Evolutionary conservation across 306 rosid species (phyloP), one percentile per base, ranked within the genome.

Genomic region (Acacia confusa): DNA sequence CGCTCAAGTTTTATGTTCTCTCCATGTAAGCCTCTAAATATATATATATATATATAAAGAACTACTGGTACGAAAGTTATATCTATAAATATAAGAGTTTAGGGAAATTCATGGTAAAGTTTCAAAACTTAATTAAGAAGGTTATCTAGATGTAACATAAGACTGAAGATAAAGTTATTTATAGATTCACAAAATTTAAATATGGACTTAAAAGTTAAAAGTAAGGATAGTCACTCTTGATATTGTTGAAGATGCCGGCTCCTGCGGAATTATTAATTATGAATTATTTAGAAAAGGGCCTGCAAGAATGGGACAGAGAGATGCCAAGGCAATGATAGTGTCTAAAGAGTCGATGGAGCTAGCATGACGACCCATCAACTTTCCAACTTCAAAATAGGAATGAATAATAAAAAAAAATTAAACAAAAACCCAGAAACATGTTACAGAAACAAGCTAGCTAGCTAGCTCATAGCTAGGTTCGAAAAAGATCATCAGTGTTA

Each of bases 311-410:
- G 47, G 77, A 50, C 25, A 75, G 44, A 48, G 78, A 48, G 75
- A 80, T 48, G 61, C 28, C 38, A 50, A 77, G 77, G 77, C 80
- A 81, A 85, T 81, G 68, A 77, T 85, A 81, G 65, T 81, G 88
- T 77, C 74, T 17, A 15, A 34, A 11, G 78, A 24, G 36, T 28
- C 41, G 12, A 68, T 69, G 52, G 75, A 38, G 61, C n/a, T n/a
- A n/a, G n/a, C 63, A 84, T 27, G 74, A 48, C 64, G 66, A 24
- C 75, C 58, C 0, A n/a, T 9, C 28, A n/a, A 63, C 65, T 84
- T 84, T 80, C 34, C 66, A 73, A 30, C 36, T 53, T 55, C 65
- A 27, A 83, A 79, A 79, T 71, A 40, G 55, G 25, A 30, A 57
- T 9, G 9, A 57, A 57, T 14, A n/a, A n/a, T 2, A 32, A 84